Conservation (phyloP, 768 basidiomycete species). For the Collybia mongolica region DNA sequence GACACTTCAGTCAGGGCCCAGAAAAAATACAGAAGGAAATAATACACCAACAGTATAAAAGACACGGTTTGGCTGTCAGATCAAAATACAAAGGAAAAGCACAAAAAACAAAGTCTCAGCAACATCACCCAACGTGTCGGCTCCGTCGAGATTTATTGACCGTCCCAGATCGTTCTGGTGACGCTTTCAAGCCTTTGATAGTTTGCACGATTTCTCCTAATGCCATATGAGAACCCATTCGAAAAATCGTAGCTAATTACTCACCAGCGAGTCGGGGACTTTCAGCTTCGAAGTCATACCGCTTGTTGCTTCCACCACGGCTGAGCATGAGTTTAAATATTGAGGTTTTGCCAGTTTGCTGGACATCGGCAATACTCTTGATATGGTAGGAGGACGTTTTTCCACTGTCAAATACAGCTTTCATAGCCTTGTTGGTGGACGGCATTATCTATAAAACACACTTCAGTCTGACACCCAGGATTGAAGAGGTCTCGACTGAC, state of each 20-base stretch:
- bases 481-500: slow-evolving; percentile 36
- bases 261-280: slow-evolving; percentile 74
- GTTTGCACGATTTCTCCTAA: slow-evolving; percentile 77
- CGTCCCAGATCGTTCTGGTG: slow-evolving; percentile 64
- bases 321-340: slow-evolving; percentile 89
- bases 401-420: slow-evolving; percentile 83
- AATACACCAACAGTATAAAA: too few species aligned
- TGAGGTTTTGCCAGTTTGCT: slow-evolving; percentile 77
- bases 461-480: slow-evolving; percentile 3
- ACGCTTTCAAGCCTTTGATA: slow-evolving; percentile 62
- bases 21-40: too few species aligned
- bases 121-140: slow-evolving; percentile 44
- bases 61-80: too few species aligned
- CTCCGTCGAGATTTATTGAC: slow-evolving; percentile 62
- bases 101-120: too few species aligned
- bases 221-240: slow-evolving; percentile 5
- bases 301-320: slow-evolving; percentile 73
- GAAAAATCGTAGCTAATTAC: slow-evolving; percentile 21
- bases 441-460: slow-evolving; percentile 74
- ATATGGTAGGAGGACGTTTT: slow-evolving; percentile 94
- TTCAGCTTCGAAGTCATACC: slow-evolving; percentile 98
- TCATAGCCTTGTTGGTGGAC: slow-evolving; percentile 64
- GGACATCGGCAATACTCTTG: slow-evolving; percentile 80
- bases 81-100: too few species aligned
- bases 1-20: too few species aligned